Evolutionary conservation across 1,284 basidiomycete species (phyloP), one percentile per base, ranked within the genome.

Genomic region (Ustilago cynodontis): DNA sequence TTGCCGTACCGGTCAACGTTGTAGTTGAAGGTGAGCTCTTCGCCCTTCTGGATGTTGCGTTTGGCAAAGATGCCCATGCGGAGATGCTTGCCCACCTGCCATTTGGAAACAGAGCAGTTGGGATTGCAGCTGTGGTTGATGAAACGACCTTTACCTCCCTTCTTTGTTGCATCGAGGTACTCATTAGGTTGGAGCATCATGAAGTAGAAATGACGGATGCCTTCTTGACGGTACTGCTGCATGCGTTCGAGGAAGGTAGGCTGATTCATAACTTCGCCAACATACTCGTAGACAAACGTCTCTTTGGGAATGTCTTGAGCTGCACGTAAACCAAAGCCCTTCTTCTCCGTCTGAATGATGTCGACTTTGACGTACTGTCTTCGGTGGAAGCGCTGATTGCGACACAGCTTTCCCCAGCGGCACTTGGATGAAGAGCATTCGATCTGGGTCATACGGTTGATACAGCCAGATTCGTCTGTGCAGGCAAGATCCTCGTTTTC

Each of bases 161-260:
- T 93, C 86, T 97, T 98, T 1, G 97, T 99, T 1, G 97, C 97
- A 86, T 99, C 97, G 81, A 99, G 94, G 87, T 94, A 99, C 94
- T 99, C 95, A 80, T 98, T 95, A 82, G 94, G 94, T 87, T 98
- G 97, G 63, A 99, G 87, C 93, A 98, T 96, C 97, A 99, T 99
- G 84, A 99, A 99, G 87, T 99, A 99, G 83, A 99, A 99, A 87
- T 99, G 96, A 64, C 91, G 89, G 74, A 98, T 95, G 18, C 95
- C 95, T 86, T 98, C 94, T 47, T 92, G 90, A 1, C 91, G 94
- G 85, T 99, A 99, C 41, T 93, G 91, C 56, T 93, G 90, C 94
- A 99, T 98, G 43, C 96, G 91, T 85, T 94, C 94, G 86, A 93
- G 91, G 86, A 99, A 98, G 18, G 92, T 92, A 18, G 89, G 88